A percentile compares a stretch with the other conserved stretches of the same genome.
These are phyloP conservation scores for Mycena venus DNA, from an alignment of 768 basidiomycete species.

Conservation along the genomic window DNA sequence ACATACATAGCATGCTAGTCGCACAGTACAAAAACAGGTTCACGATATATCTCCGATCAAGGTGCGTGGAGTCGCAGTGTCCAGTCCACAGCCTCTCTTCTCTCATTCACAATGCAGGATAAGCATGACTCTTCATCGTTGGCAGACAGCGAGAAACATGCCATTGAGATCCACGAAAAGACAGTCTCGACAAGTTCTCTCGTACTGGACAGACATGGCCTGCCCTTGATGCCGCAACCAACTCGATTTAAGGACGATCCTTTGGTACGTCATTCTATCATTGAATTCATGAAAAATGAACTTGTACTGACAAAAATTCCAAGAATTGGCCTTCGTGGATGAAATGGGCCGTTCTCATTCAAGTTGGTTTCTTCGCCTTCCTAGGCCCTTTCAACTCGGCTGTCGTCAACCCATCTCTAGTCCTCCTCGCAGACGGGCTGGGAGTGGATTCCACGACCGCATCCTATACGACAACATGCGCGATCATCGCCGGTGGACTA, in stretches of 20 bases:
- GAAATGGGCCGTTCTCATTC: conserved; percentile 33
- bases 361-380: conserved; percentile 15
- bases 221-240: conserved; percentile 21
- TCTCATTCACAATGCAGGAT: not conserved
- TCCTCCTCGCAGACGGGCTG: conserved; percentile 17
- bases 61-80: not conserved
- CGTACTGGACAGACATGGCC: not conserved
- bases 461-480: conserved; percentile 24
- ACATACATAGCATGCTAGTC: too few species aligned
- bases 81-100: not conserved
- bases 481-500: conserved; percentile 19
- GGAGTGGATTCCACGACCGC: conserved; percentile 9
- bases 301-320: not conserved
- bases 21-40: not conserved
- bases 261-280: not conserved
- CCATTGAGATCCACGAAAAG: not conserved
- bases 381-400: not conserved
- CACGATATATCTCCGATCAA: not conserved
- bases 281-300: not conserved
- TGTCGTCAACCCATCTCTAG: conserved; percentile 27
- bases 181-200: not conserved
- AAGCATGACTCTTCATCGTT: not conserved
- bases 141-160: conserved; percentile 11
- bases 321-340: conserved; percentile 33
- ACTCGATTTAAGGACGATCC: conserved; percentile 23